Base-by-base conservation (phyloP, 164 flowering plant species). In the Kalanchoe fedtschenkoi region DNA sequence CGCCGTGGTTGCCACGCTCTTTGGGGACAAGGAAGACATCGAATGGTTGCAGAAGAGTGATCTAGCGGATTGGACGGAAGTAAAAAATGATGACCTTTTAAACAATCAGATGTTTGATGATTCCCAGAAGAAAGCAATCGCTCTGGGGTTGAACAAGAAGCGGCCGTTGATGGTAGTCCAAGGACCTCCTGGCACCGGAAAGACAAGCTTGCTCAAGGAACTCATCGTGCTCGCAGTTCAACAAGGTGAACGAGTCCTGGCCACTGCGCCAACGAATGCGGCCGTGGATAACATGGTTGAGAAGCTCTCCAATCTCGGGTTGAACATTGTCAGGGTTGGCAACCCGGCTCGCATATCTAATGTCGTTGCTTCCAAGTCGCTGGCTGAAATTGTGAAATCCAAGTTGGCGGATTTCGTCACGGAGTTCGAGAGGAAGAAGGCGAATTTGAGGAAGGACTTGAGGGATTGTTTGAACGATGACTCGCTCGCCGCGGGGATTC, bases 151-250 rank as follows among this genome's bases (percentile, higher is more conserved):
- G 74, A 89, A 85, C 69, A 87, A 80, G 78, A 89, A 82, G 67
- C 79, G 90, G 24, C 95, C 98, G 1, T 9, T 89, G 21, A 46
- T 89, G 70, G 58, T 80, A 32, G 67, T 89, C 65, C 87, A 89
- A 76, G 98, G 98, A 19, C 98, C 96, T 46, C 98, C 96, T 58
- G 98, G 96, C 60, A 83, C 98, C 32, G 97, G 97, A 66, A 91
- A 91, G 76, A 80, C 92, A 21, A 84, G 84, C 62, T 69, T 91
- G 74, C 90, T 89, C 17, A 88, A 78, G 64, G 84, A 89, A 60
- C 60, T 88, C 54, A 89, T 88, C 17, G 65, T 64, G 30, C 84
- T 72, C 62, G 77, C 90, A 65, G 88, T 87, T 72, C 79, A 76
- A 64, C 88, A 78, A 73, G 95, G 95, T 62, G 96, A 91, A 75